Evolutionary conservation across 1,139 yeast species (phyloP).

Genomic region (Pichiaceae sp.): DNA sequence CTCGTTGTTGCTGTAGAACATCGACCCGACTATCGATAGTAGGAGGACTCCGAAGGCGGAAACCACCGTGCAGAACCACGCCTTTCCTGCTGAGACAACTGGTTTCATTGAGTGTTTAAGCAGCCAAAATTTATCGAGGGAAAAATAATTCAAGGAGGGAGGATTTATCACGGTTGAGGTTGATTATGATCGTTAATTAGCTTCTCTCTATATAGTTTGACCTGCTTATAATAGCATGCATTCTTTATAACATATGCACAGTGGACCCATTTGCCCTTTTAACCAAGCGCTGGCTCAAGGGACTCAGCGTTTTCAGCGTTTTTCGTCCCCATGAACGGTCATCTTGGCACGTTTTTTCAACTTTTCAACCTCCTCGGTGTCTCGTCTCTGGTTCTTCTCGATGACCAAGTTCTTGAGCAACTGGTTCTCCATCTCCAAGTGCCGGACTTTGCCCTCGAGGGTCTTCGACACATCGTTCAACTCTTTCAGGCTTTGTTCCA

Average conservation of each 20-base stretch:
- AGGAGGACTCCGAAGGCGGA: slow-evolving; percentile 89
- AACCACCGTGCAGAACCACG: slow-evolving; percentile 90
- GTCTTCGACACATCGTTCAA: slow-evolving; percentile 52
- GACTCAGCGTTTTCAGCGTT: too few species aligned
- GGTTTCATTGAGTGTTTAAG: slow-evolving; percentile 26
- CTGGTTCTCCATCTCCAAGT: slow-evolving; percentile 53
- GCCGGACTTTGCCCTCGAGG: slow-evolving; percentile 55
- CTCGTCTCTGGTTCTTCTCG: slow-evolving; percentile 36
- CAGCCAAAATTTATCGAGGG: neutral
- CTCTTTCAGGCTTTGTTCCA: slow-evolving; percentile 60
- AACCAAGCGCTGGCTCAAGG: too few species aligned
- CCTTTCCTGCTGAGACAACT: slow-evolving; percentile 58
- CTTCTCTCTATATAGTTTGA: too few species aligned
- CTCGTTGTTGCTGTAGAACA: slow-evolving; percentile 78
- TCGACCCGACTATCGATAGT: slow-evolving; percentile 71
- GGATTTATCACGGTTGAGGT: too few species aligned
- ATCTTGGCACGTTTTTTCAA: slow-evolving; percentile 22
- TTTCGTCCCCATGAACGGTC: slow-evolving; percentile 14
- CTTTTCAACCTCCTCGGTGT: slow-evolving; percentile 25
- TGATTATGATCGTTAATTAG: too few species aligned
- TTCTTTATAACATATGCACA: too few species aligned
- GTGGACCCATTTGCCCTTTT: too few species aligned
- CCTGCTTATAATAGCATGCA: too few species aligned
- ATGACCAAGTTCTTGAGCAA: slow-evolving; percentile 69
- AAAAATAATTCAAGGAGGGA: neutral